phyloP scores from a whole-genome alignment of 2,329 filamentous ascomycete genomes.

The Didymosphaeria variabile region DNA sequence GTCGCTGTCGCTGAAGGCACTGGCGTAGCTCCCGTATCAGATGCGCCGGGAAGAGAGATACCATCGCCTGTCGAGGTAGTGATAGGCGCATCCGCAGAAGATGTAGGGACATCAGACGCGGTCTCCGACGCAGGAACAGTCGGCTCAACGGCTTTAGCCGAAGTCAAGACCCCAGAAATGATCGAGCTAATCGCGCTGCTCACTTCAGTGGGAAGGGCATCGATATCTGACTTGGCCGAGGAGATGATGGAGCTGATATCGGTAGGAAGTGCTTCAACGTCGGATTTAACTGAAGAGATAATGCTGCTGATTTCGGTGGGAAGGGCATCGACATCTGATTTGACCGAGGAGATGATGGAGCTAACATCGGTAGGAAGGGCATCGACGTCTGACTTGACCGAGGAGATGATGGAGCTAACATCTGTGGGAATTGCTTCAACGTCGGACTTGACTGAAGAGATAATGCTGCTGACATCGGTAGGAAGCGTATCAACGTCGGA shows the following conservation, averaged over 20 bases:
- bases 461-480: slow-evolving; percentile 13
- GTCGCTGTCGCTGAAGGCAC: slow-evolving; percentile 1
- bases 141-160: slow-evolving; percentile 6
- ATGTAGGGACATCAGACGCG: slow-evolving; percentile 2
- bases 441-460: slow-evolving; percentile 12
- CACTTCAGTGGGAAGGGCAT: slow-evolving; percentile 13
- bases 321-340: slow-evolving; percentile 7
- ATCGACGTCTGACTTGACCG: slow-evolving; percentile 7
- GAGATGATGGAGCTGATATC: slow-evolving; percentile 14
- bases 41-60: slow-evolving; percentile 18
- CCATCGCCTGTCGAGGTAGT: slow-evolving; percentile 8
- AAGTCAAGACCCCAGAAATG: slow-evolving; percentile 2
- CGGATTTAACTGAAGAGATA: slow-evolving; percentile 7
- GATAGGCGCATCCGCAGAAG: not conserved
- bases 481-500: slow-evolving; percentile 11
- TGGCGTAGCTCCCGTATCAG: slow-evolving; percentile 16
- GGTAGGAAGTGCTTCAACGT: slow-evolving; percentile 10
- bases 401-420: slow-evolving; percentile 3
- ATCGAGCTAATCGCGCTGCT: slow-evolving; percentile 8
- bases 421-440: slow-evolving; percentile 7
- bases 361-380: slow-evolving; percentile 12
- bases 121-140: slow-evolving; percentile 13
- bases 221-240: slow-evolving; percentile 6
- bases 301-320: slow-evolving; percentile 11
- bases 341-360: slow-evolving; percentile 12